phyloP scores from a whole-genome alignment of 352 stramenopile genomes.

The Globisporangium cederbergense region DNA sequence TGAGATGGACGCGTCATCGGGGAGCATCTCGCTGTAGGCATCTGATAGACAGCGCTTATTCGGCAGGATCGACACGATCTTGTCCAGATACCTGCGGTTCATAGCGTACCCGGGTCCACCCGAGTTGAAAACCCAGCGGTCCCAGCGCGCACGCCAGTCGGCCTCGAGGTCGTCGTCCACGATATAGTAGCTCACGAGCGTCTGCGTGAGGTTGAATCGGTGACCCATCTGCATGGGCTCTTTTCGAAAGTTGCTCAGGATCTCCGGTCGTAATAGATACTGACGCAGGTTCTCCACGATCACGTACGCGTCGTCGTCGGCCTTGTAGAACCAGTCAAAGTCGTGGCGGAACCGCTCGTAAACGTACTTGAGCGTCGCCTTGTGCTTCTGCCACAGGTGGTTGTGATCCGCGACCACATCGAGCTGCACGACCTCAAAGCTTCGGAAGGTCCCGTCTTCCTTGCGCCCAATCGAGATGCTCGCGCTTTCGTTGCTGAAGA shows the following conservation, averaged over 20 bases:
- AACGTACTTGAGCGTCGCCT: conserved; percentile 66
- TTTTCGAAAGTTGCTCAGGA: conserved; percentile 43
- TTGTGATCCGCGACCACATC: conserved; percentile 75
- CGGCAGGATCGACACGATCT: conserved; percentile 52
- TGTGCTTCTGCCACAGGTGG: conserved; percentile 84
- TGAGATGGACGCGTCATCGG: conserved; percentile 75
- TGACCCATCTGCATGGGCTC: conserved; percentile 82
- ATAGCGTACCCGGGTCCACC: conserved; percentile 73
- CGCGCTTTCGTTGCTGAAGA: conserved; percentile 76
- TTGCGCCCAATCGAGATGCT: conserved; percentile 37
- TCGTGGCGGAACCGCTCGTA: conserved; percentile 69
- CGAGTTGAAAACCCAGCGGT: conserved; percentile 81
- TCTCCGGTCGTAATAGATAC: conserved; percentile 63
- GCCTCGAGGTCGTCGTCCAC: conserved; percentile 53
- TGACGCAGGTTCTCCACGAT: conserved; percentile 70
- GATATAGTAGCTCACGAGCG: conserved; percentile 77
- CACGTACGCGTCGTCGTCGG: conserved; percentile 82
- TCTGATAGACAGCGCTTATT: conserved; percentile 65
- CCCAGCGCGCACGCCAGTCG: conserved; percentile 52
- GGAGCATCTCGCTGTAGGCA: conserved; percentile 63
- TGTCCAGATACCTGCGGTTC: conserved; percentile 74
- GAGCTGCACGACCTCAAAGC: conserved; percentile 62
- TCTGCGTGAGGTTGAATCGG: conserved; percentile 69
- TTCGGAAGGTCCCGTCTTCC: conserved; percentile 8
- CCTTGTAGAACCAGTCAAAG: conserved; percentile 87